phyloP scores from a whole-genome alignment of 2,329 filamentous ascomycete genomes.

The Rhinocladiella mackenziei region DNA sequence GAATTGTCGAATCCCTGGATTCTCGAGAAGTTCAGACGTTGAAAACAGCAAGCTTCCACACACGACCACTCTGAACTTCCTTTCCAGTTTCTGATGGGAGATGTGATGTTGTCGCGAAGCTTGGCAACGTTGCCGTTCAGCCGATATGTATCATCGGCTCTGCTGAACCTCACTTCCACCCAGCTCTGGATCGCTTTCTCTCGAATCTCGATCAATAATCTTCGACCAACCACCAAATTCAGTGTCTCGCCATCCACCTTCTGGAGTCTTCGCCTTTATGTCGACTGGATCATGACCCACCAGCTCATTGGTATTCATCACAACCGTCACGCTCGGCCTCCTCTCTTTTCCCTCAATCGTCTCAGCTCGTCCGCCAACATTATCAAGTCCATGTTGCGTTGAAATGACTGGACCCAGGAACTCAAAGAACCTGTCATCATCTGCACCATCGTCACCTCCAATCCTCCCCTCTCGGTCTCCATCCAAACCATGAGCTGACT shows the following conservation, averaged over 20 bases:
- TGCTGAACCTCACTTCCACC: no score
- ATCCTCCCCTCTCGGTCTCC: not conserved
- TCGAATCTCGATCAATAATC: not conserved
- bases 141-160: no score
- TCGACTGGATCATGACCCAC: constrained; percentile 33
- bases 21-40: no score
- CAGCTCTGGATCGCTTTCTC: not conserved
- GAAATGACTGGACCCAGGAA: constrained; percentile 7
- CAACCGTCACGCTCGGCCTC: constrained; percentile 15
- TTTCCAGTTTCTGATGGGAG: no score
- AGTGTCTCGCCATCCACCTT: constrained; percentile 14
- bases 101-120: no score
- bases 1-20: not conserved
- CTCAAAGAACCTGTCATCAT: constrained; percentile 1
- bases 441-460: constrained; percentile 12
- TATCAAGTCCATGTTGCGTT: constrained; percentile 26
- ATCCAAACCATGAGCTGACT: constrained; percentile 27
- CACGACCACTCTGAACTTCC: no score
- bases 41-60: no score
- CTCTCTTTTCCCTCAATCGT: constrained; percentile 24
- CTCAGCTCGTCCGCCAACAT: not conserved
- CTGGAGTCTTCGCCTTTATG: constrained; percentile 26
- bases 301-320: constrained; percentile 8
- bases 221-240: not conserved
- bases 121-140: no score